Evolutionary conservation across 2,329 filamentous ascomycete species (phyloP).

Genomic region (Paraphoma sp.): DNA sequence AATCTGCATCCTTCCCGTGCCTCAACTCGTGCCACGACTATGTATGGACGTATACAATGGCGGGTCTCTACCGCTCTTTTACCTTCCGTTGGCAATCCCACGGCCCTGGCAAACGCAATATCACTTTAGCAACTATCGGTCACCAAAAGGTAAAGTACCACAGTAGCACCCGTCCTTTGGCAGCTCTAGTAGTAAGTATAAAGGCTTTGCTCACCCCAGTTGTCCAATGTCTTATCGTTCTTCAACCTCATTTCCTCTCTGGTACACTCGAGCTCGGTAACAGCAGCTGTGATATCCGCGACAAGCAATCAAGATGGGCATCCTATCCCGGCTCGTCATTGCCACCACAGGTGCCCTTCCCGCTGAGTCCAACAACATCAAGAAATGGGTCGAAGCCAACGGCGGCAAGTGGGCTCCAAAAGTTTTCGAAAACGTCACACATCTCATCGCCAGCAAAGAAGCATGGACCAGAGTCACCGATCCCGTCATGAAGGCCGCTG

Average conservation of each 20-base stretch:
- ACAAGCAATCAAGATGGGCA: conserved; percentile 29
- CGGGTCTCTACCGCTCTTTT: conserved; percentile 11
- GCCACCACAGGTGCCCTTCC: conserved; percentile 66
- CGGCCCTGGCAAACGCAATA: conserved; percentile 6
- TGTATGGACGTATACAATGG: background rate
- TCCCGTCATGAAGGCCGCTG: conserved; percentile 27
- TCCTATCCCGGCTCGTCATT: conserved; percentile 62
- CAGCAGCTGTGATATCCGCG: no score
- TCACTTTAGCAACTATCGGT: conserved; percentile 12
- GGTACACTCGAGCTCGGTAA: no score
- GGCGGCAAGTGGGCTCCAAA: conserved; percentile 64
- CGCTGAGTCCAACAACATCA: conserved; percentile 59
- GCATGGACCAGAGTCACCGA: conserved; percentile 62
- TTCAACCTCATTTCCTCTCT: background rate
- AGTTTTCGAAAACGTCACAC: conserved; percentile 67
- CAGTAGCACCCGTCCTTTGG: background rate
- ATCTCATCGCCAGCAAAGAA: conserved; percentile 71
- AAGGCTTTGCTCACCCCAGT: background rate
- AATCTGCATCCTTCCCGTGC: no score
- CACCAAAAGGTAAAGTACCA: conserved; percentile 16
- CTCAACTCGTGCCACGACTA: no score
- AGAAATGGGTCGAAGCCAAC: conserved; percentile 69
- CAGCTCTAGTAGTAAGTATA: background rate
- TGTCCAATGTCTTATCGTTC: background rate
- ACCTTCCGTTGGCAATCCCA: conserved; percentile 7